A percentile compares a stretch with the other conserved stretches of the same genome.
These are phyloP conservation scores for Penstemon newberryi DNA, from an alignment of 257 asterid genomes.

Conservation along the genomic window DNA sequence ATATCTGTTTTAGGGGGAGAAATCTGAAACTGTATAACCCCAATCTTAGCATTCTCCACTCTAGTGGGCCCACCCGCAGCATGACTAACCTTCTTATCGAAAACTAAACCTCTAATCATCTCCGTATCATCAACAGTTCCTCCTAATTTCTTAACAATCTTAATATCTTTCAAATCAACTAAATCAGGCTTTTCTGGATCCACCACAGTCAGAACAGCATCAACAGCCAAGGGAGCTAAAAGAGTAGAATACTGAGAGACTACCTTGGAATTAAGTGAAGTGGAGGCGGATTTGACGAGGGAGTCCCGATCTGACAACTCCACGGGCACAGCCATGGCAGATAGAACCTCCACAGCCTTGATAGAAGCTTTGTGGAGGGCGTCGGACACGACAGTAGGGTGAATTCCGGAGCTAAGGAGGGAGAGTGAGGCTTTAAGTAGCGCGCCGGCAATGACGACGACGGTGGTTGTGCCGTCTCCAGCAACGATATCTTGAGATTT, in stretches of 20 bases:
- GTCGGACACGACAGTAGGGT: slow-evolving; percentile 78
- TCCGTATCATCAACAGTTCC: slow-evolving; percentile 99
- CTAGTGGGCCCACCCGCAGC: slow-evolving; percentile 91
- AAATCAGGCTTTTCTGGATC: slow-evolving; percentile 88
- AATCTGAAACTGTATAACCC: slow-evolving; percentile 85
- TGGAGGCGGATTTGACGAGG: slow-evolving; percentile 75
- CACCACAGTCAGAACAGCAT: slow-evolving; percentile 87
- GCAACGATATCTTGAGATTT: slow-evolving; percentile 91
- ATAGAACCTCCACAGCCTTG: slow-evolving; percentile 74
- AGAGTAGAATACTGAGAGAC: slow-evolving; percentile 95
- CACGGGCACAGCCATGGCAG: slow-evolving; percentile 87
- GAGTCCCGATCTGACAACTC: slow-evolving; percentile 78
- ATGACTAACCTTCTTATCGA: slow-evolving; percentile 98
- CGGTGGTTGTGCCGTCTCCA: slow-evolving; percentile 94
- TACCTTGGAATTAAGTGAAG: slow-evolving; percentile 82
- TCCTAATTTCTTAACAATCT: slow-evolving; percentile 85
- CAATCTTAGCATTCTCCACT: slow-evolving; percentile 86
- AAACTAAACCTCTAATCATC: slow-evolving; percentile 74
- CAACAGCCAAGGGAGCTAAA: slow-evolving; percentile 97
- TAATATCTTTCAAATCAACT: slow-evolving; percentile 89
- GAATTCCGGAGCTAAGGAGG: slow-evolving; percentile 66
- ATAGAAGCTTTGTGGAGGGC: slow-evolving; percentile 72
- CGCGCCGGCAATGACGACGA: slow-evolving; percentile 82
- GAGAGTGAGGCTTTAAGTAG: slow-evolving; percentile 57
- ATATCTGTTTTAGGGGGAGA: slow-evolving; percentile 96